Conservation (phyloP, 2,329 filamentous ascomycete species). For the Pseudogymnoascus verrucosus region DNA sequence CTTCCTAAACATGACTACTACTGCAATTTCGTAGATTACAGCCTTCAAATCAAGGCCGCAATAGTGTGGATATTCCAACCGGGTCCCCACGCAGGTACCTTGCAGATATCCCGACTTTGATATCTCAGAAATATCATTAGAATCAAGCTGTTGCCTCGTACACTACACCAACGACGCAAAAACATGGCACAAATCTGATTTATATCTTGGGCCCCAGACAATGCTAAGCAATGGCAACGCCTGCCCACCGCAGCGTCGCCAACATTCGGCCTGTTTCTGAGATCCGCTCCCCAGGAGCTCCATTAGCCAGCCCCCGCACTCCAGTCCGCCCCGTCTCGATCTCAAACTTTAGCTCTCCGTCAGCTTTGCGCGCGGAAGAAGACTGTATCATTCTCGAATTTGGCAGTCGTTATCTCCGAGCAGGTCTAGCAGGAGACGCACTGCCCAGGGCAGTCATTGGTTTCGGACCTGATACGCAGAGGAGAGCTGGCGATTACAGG, state of each 20-base stretch:
- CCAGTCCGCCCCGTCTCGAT: constrained; percentile 42
- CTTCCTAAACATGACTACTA: background rate
- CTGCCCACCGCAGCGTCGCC: constrained; percentile 51
- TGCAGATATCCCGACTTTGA: constrained; percentile 3
- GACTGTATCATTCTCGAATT: constrained; percentile 78
- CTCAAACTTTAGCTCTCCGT: constrained; percentile 50
- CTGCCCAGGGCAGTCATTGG: constrained; percentile 61
- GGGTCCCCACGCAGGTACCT: background rate
- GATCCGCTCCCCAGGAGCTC: constrained; percentile 19
- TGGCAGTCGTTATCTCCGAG: constrained; percentile 67
- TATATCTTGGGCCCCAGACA: background rate
- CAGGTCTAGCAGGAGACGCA: constrained; percentile 80
- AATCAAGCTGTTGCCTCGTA: background rate
- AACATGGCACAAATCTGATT: background rate
- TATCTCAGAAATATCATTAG: background rate
- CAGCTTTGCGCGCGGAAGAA: constrained; percentile 65
- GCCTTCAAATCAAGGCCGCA: background rate
- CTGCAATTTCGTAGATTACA: background rate
- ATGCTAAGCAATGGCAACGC: constrained; percentile 19
- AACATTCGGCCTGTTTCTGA: constrained; percentile 39
- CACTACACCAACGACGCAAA: background rate
- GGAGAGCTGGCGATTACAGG: constrained; percentile 74
- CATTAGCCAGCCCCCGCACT: constrained; percentile 49
- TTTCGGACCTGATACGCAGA: constrained; percentile 68
- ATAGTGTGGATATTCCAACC: background rate